phyloP scores from a whole-genome alignment of 78 protist species.

The Dictyostelium firmibasis region DNA sequence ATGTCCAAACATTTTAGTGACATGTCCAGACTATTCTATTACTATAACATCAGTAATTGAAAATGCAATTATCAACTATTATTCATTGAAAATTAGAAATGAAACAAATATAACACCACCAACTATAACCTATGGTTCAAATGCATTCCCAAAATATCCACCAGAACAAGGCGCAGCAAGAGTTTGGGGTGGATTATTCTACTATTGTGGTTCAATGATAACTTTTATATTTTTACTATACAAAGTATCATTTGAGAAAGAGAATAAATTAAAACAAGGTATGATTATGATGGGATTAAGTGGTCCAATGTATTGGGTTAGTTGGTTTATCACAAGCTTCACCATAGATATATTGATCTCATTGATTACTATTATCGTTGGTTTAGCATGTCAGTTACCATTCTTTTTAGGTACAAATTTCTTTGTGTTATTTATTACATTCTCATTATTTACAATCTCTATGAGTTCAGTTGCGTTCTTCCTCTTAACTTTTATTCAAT shows the following conservation, averaged over 20 bases:
- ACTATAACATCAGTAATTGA: conserved; percentile 14
- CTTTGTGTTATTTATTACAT: conserved; percentile 21
- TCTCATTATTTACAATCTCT: conserved; percentile 21
- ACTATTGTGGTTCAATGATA: conserved; percentile 75
- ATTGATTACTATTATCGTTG: conserved; percentile 49
- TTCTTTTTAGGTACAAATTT: conserved; percentile 67
- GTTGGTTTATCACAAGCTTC: conserved; percentile 59
- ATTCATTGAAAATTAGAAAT: neutral
- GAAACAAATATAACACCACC: neutral
- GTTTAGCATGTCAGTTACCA: conserved; percentile 37
- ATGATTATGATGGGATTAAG: conserved; percentile 80
- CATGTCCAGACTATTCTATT: conserved; percentile 12
- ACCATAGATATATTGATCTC: conserved; percentile 5
- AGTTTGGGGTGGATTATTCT: conserved; percentile 52
- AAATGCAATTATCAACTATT: neutral
- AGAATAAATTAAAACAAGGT: conserved; percentile 40
- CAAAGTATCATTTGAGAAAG: conserved; percentile 63
- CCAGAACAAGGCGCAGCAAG: neutral
- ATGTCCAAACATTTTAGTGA: conserved; percentile 36
- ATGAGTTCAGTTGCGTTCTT: conserved; percentile 67
- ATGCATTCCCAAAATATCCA: conserved; percentile 15
- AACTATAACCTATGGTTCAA: neutral
- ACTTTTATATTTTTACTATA: conserved; percentile 41
- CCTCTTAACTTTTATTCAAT: conserved; percentile 24
- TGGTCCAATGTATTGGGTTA: conserved; percentile 58